phyloP scores from a whole-genome alignment of 257 asterid species.

The Fraxinus cuspidata region DNA sequence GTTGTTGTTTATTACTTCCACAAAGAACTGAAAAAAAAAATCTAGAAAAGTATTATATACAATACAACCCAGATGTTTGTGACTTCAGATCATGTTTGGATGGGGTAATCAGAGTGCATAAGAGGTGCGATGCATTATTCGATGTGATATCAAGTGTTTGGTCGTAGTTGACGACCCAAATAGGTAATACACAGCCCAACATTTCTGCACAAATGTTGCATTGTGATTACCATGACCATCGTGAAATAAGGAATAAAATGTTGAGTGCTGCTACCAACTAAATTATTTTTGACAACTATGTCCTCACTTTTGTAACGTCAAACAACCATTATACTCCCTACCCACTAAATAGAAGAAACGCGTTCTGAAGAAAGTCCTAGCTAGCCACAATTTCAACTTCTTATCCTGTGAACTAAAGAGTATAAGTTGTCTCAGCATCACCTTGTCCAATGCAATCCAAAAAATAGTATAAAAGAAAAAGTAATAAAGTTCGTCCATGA shows the following conservation, averaged over 20 bases:
- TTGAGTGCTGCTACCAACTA: background rate
- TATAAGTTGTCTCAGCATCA: background rate
- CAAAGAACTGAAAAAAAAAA: background rate
- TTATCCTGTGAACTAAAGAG: background rate
- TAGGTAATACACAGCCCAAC: background rate
- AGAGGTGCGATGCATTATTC: background rate
- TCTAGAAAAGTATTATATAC: background rate
- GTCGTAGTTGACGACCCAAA: background rate
- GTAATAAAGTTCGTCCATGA: background rate
- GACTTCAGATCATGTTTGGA: background rate
- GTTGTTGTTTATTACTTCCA: background rate
- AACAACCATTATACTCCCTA: background rate
- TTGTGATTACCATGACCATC: background rate
- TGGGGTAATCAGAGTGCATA: background rate
- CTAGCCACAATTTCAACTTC: background rate
- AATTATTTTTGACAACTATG: background rate
- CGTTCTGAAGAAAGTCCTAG: background rate
- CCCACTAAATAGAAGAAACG: background rate
- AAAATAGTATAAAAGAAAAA: background rate
- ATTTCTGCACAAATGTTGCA: background rate
- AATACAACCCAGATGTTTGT: conserved; percentile 12
- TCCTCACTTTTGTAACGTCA: background rate
- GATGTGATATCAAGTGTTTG: background rate
- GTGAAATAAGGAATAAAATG: background rate
- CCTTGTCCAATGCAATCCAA: background rate